Conservation (phyloP, 164 flowering plant genomes). For the Tetrastigma voinierianum region DNA sequence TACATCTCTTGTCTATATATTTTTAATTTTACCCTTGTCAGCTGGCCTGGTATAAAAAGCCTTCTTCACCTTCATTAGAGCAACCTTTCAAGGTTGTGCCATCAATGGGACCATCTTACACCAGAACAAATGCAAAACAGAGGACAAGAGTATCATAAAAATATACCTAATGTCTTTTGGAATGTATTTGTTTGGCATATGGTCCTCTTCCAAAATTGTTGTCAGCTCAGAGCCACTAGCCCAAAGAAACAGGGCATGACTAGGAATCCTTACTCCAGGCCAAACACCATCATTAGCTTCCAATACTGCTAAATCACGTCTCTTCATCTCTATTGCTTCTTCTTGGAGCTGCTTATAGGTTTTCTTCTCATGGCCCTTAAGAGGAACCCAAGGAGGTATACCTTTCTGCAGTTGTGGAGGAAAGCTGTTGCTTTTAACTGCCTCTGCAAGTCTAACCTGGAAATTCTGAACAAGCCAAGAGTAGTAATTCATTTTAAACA, state of each 20-base stretch:
- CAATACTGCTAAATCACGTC: slow-evolving; percentile 81
- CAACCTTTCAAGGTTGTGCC: too few species aligned
- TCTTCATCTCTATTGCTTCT: slow-evolving; percentile 86
- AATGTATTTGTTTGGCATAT: slow-evolving; percentile 95
- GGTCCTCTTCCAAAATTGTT: slow-evolving; percentile 65
- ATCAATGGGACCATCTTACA: not conserved
- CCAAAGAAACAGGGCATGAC: slow-evolving; percentile 94
- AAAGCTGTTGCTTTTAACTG: slow-evolving; percentile 84
- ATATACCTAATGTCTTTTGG: slow-evolving; percentile 83
- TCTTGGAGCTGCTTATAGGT: slow-evolving; percentile 83
- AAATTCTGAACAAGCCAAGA: slow-evolving; percentile 9
- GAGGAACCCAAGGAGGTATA: slow-evolving; percentile 90
- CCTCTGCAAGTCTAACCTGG: slow-evolving; percentile 89
- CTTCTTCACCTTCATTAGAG: too few species aligned
- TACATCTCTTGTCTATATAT: too few species aligned
- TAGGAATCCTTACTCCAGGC: slow-evolving; percentile 89
- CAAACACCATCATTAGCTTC: slow-evolving; percentile 86
- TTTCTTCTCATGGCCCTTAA: slow-evolving; percentile 81
- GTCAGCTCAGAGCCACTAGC: slow-evolving; percentile 95
- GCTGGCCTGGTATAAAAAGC: too few species aligned
- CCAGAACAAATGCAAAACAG: not conserved
- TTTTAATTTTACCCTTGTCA: too few species aligned
- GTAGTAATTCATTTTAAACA: slow-evolving; percentile 2
- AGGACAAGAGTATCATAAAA: not conserved
- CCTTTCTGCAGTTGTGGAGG: slow-evolving; percentile 81